These are phyloP conservation scores for Xylaria scruposa DNA, from an alignment of 495 filamentous ascomycete genomes.

Conservation along the genomic window DNA sequence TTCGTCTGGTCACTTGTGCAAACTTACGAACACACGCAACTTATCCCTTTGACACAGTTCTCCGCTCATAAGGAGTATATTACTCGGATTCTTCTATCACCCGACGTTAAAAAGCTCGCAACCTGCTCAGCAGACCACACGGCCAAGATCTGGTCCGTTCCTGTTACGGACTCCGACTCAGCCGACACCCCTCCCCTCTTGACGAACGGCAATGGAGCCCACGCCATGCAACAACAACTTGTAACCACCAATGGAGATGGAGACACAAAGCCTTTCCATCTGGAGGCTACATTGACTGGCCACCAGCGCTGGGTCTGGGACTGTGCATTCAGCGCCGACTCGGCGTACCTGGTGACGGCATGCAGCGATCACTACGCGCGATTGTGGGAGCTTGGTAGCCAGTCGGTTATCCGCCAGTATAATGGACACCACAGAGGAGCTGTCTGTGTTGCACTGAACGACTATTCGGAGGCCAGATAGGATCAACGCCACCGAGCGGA, in stretches of 20 bases:
- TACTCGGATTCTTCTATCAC: slow-evolving; percentile 92
- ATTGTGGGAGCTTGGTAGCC: slow-evolving; percentile 87
- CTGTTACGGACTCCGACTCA: slow-evolving; percentile 25
- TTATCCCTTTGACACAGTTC: slow-evolving; percentile 91
- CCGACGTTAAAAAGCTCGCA: slow-evolving; percentile 95
- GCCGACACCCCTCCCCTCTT: slow-evolving; percentile 4
- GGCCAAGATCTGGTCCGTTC: slow-evolving; percentile 85
- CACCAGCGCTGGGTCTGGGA: slow-evolving; percentile 99
- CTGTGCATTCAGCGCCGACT: slow-evolving; percentile 96
- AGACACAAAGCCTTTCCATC: slow-evolving; percentile 65
- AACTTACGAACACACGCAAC: slow-evolving; percentile 80
- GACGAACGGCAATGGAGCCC: slow-evolving; percentile 28
- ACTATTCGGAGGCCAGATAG: slow-evolving; percentile 82
- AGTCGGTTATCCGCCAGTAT: slow-evolving; percentile 94
- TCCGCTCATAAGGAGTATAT: slow-evolving; percentile 92
- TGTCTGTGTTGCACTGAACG: slow-evolving; percentile 95
- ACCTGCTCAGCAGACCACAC: slow-evolving; percentile 98
- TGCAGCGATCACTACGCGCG: slow-evolving; percentile 97
- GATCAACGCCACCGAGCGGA: not conserved
- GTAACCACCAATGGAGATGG: slow-evolving; percentile 21
- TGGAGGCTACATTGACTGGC: slow-evolving; percentile 88
- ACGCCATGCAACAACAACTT: slow-evolving; percentile 20
- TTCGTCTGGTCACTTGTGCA: slow-evolving; percentile 95
- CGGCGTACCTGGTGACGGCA: slow-evolving; percentile 95
- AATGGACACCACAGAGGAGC: slow-evolving; percentile 96